These are phyloP conservation scores for Boletus vinaceobasis DNA, from an alignment of 768 basidiomycete species.

Conservation along the genomic window DNA sequence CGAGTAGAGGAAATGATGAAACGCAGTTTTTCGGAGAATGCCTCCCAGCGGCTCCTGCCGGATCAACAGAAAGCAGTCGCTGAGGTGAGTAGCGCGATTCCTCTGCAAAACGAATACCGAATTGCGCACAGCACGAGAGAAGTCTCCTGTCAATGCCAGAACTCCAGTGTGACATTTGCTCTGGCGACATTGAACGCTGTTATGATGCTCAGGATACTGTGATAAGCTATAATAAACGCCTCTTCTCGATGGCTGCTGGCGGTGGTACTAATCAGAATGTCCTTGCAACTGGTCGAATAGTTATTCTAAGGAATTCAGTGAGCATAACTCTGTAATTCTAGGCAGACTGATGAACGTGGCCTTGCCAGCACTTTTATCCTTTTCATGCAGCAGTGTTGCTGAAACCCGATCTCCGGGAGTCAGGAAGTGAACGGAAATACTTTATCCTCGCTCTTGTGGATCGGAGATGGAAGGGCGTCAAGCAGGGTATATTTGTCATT, in stretches of 20 bases:
- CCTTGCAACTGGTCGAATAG: slow-evolving; percentile 70
- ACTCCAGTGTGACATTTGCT: slow-evolving; percentile 66
- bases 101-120: slow-evolving; percentile 6
- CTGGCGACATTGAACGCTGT: slow-evolving; percentile 66
- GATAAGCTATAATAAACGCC: slow-evolving; percentile 54
- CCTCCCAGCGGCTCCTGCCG: slow-evolving; percentile 86
- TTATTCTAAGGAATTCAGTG: slow-evolving; percentile 81
- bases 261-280: slow-evolving; percentile 67
- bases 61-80: slow-evolving; percentile 87
- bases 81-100: slow-evolving; percentile 51
- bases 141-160: slow-evolving; percentile 57
- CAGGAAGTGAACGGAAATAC: slow-evolving; percentile 53
- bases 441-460: slow-evolving; percentile 72
- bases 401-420: slow-evolving; percentile 54
- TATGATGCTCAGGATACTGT: slow-evolving; percentile 72
- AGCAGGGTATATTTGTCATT: slow-evolving; percentile 41
- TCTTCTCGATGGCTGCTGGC: slow-evolving; percentile 57
- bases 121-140: slow-evolving; percentile 61
- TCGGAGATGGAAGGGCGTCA: slow-evolving; percentile 51
- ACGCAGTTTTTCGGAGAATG: slow-evolving; percentile 96
- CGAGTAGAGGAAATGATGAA: slow-evolving; percentile 99
- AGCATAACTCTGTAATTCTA: slow-evolving; percentile 22
- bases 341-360: not conserved
- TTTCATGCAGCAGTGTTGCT: slow-evolving; percentile 72
- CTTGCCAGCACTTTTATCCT: slow-evolving; percentile 64